phyloP scores from a whole-genome alignment of 2,329 filamentous ascomycete species.

The Phialophora verrucosa region DNA sequence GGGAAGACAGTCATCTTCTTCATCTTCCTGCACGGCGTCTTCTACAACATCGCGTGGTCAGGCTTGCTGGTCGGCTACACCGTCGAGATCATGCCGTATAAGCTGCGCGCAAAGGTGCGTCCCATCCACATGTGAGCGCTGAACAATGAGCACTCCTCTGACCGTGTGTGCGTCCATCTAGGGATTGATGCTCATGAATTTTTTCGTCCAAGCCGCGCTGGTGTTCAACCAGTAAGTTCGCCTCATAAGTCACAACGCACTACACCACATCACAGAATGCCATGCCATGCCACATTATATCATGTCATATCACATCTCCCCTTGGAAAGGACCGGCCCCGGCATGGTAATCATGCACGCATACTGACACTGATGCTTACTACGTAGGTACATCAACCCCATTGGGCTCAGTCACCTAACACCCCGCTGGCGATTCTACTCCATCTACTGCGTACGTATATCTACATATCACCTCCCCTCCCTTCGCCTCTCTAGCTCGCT shows the following conservation, averaged over 20 bases:
- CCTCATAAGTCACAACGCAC: too few relatives aligned
- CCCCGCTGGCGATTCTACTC: constrained; percentile 32
- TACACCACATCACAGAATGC: too few relatives aligned
- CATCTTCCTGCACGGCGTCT: constrained; percentile 51
- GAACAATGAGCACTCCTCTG: not conserved
- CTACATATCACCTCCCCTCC: too few relatives aligned
- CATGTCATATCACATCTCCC: constrained; percentile 9
- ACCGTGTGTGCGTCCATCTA: not conserved
- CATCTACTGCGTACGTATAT: constrained; percentile 29
- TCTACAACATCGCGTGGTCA: constrained; percentile 49
- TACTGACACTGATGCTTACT: not conserved
- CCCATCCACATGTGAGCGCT: too few relatives aligned
- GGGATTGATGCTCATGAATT: constrained; percentile 42
- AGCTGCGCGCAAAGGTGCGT: constrained; percentile 51
- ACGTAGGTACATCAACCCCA: constrained; percentile 44
- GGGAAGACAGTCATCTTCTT: constrained; percentile 47
- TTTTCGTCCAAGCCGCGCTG: constrained; percentile 31
- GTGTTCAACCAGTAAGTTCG: constrained; percentile 27
- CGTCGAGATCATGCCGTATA: constrained; percentile 57
- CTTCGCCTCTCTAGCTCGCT: too few relatives aligned
- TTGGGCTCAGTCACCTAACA: constrained; percentile 26
- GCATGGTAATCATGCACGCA: too few relatives aligned
- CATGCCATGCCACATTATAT: not conserved
- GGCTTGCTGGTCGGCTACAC: constrained; percentile 49
- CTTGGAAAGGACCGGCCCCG: too few relatives aligned